Conservation (phyloP, 2,329 filamentous ascomycete species). For the Capronia epimyces region DNA sequence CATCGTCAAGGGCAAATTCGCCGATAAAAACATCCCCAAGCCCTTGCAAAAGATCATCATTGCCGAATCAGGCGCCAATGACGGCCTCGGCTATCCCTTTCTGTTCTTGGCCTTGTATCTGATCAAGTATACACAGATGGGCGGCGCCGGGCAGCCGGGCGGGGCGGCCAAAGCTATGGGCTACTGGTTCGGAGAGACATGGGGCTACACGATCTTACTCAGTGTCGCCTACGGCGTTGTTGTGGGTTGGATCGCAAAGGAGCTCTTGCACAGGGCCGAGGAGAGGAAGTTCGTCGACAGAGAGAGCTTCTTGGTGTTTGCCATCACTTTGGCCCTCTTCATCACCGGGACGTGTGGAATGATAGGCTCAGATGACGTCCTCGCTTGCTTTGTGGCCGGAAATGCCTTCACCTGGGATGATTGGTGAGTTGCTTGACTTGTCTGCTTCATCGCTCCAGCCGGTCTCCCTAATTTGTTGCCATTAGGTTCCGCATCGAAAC, state of each 20-base stretch:
- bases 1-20: conserved; percentile 90
- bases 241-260: conserved; percentile 76
- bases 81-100: conserved; percentile 84
- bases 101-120: conserved; percentile 79
- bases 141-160: conserved; percentile 53
- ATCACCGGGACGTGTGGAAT: conserved; percentile 81
- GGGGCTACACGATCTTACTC: conserved; percentile 74
- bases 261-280: conserved; percentile 78
- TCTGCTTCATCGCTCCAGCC: neutral
- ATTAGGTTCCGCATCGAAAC: conserved; percentile 79
- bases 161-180: conserved; percentile 64
- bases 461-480: too few relatives aligned
- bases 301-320: conserved; percentile 83
- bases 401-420: conserved; percentile 82
- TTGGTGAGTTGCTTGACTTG: conserved; percentile 36
- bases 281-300: conserved; percentile 74
- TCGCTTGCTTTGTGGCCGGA: conserved; percentile 88
- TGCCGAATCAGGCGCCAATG: conserved; percentile 81
- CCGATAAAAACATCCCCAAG: conserved; percentile 80
- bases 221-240: conserved; percentile 70
- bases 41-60: conserved; percentile 74
- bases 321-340: conserved; percentile 77
- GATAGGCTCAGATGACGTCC: conserved; percentile 80
- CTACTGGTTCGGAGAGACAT: conserved; percentile 79
- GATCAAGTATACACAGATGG: conserved; percentile 59